Percentiles rank a stretch among this genome's conserved stretches.
phyloP scores from a whole-genome alignment of 768 basidiomycete genomes.

The Boletus rex-veris region DNA sequence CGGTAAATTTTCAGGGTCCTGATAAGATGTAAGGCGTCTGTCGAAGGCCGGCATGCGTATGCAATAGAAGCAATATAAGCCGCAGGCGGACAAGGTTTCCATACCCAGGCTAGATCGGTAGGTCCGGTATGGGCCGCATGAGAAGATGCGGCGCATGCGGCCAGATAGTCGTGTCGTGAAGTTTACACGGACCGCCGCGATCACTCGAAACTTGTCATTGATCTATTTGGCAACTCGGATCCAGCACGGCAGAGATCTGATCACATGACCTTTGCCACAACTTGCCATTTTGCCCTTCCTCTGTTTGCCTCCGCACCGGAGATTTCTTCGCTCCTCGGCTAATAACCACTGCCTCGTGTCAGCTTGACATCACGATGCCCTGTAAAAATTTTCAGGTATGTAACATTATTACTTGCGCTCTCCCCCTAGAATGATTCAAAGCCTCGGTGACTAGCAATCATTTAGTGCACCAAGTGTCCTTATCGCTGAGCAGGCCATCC shows the following conservation, averaged over 20 bases:
- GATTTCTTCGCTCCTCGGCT: slow-evolving; percentile 16
- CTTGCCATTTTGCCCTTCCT: slow-evolving; percentile 2
- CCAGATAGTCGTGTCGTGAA: slow-evolving; percentile 19
- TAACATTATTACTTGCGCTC: background rate
- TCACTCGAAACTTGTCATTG: slow-evolving; percentile 13
- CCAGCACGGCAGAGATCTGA: slow-evolving; percentile 7
- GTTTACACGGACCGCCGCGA: slow-evolving; percentile 6
- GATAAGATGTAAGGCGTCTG: slow-evolving; percentile 31
- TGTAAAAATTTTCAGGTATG: slow-evolving; percentile 12
- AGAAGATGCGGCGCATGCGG: slow-evolving; percentile 4
- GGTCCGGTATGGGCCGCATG: slow-evolving; percentile 20
- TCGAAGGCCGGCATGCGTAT: slow-evolving; percentile 28
- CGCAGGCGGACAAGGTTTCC: slow-evolving; percentile 23
- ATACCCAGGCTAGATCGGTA: slow-evolving; percentile 17
- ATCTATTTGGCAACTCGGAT: slow-evolving; percentile 16
- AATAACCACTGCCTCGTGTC: slow-evolving; percentile 17
- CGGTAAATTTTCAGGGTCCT: slow-evolving; percentile 33
- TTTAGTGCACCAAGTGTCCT: background rate
- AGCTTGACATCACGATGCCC: background rate
- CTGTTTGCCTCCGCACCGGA: slow-evolving; percentile 22
- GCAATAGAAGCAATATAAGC: slow-evolving; percentile 29
- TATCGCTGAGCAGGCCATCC: background rate
- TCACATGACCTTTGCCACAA: slow-evolving; percentile 16
- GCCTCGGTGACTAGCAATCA: background rate
- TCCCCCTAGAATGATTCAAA: slow-evolving; percentile 1